Conservation (phyloP, 805 yeast species). For the Ogataea corticis region DNA sequence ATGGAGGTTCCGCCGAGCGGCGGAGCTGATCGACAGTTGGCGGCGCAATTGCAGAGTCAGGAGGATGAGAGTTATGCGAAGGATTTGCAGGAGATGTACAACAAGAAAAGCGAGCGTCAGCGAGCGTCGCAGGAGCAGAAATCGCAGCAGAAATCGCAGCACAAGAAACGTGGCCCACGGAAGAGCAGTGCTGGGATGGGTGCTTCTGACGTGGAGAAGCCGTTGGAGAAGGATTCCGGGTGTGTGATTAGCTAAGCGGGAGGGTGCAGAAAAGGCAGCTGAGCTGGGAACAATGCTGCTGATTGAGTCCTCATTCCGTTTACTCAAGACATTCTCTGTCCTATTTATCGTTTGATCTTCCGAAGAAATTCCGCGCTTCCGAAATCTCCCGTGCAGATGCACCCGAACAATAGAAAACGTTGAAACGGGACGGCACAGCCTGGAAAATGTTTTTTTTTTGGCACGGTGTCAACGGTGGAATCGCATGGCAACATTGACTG, state of each 20-base stretch:
- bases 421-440: not conserved
- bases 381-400: not conserved
- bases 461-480: not conserved
- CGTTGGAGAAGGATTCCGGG: not conserved
- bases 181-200: not conserved
- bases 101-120: slow-evolving; percentile 1
- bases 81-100: slow-evolving; percentile 26
- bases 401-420: slow-evolving; percentile 1
- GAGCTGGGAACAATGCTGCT: no score
- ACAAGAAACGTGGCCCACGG: not conserved
- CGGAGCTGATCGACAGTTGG: slow-evolving; percentile 26
- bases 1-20: slow-evolving; percentile 22
- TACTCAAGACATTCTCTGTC: no score
- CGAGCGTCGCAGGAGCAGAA: not conserved
- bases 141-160: not conserved
- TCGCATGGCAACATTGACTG: not conserved
- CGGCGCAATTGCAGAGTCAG: slow-evolving; percentile 33
- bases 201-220: not conserved
- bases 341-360: no score
- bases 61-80: slow-evolving; percentile 35
- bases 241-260: not conserved
- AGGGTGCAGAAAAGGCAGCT: not conserved
- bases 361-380: not conserved
- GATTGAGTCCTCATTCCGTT: no score
- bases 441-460: not conserved